Conservation (phyloP, 306 rosid species). For the Malus domestica region ASM211411v1 NC_041801.1:14524501-14525000, state of each 20-base stretch:
- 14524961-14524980: conserved; percentile 16
- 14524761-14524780: conserved; percentile 89
- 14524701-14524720: conserved; percentile 86
- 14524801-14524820: conserved; percentile 99
- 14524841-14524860: conserved; percentile 77
- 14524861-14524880: conserved; percentile 97
- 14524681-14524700: conserved; percentile 92
- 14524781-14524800: conserved; percentile 86
- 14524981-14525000: neutral
- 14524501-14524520: conserved; percentile 46
- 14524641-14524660: conserved; percentile 78
- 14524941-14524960: conserved; percentile 91
- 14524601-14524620: neutral
- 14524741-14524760: conserved; percentile 98
- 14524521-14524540: conserved; percentile 1
- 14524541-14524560: neutral
- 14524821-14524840: conserved; percentile 94
- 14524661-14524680: conserved; percentile 95
- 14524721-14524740: conserved; percentile 97
- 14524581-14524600: neutral
- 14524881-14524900: conserved; percentile 82
- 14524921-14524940: conserved; percentile 89
- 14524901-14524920: conserved; percentile 57
- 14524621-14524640: neutral
- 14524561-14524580: neutral